Base-by-base conservation (phyloP, 352 stramenopile genomes). In the Globisporangium solare region DNA sequence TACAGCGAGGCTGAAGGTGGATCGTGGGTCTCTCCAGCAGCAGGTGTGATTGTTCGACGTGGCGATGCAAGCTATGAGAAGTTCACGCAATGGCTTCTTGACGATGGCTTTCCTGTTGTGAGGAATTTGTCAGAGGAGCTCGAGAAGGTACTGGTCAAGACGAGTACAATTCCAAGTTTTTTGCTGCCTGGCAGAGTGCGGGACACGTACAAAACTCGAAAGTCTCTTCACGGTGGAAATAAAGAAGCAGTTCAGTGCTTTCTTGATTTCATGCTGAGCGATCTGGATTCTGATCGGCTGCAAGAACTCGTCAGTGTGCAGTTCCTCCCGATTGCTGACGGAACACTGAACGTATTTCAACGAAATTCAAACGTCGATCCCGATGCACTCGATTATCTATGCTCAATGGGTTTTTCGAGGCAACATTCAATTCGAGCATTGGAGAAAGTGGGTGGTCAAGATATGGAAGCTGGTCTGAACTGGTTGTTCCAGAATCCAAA, bases 401-500 rank as follows among this genome's bases (percentile, higher is more conserved):
- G 71, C 41, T 79, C 75, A 11, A 90, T 90, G 80, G 73, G 77
- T 4, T 90, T 90, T 61, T 74, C 75, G 11, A 63, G 74, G 20
- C 60, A 77, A 20, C 68, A 87, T 52, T 72, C 71, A 12, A 56
- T 67, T 18, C 58, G 59, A 50, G 80, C 74, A 17, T 58, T 90
- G 35, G 43, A 60, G 51, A 58, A 62, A 11, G 61, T 70, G 18
- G 77, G 73, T 14, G 50, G 47, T 24, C 35, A 72, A 42, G 64
- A 68, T 41, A 60, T 86, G n/a, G 74, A 88, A 66, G 63, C 52
- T 20, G 79, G 75, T 13, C 58, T 90, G 6, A 85, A 87, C 56
- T 90, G 77, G 77, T 52, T 90, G 32, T 67, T 90, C 51, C 67
- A 82, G 32, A 75, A 85, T 67, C 70, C 74, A 21, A 71, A 79